Conservation (phyloP, 2,329 filamentous ascomycete genomes). For the Alternaria sp. region DNA sequence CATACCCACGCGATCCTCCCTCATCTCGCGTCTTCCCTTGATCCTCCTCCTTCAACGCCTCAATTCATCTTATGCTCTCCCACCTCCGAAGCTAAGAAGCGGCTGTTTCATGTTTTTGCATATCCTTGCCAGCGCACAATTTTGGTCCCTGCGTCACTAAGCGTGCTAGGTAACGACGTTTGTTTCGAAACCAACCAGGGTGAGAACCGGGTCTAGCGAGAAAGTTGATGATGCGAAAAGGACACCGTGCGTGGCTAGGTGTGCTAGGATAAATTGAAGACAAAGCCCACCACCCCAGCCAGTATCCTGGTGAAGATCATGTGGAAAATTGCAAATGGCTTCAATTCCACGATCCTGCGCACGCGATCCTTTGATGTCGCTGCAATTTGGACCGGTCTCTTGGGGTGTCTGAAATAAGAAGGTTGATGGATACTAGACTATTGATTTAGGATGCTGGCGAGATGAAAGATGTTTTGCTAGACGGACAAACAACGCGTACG, state of each 20-base stretch:
- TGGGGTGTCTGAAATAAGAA: neutral
- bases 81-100: neutral
- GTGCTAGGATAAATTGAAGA: neutral
- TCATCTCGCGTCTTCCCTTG: neutral
- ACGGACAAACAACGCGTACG: neutral
- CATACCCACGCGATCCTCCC: neutral
- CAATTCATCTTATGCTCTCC: neutral
- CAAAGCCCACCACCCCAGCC: neutral
- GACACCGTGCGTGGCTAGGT: neutral
- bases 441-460: neutral
- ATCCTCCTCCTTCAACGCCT: neutral
- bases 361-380: too few relatives aligned
- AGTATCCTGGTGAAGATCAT: neutral
- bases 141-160: constrained; percentile 1
- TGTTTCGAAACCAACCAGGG: constrained; percentile 4
- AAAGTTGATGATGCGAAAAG: neutral
- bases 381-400: neutral
- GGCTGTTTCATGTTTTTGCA: neutral
- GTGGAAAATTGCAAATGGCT: neutral
- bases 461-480: neutral
- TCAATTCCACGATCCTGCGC: neutral
- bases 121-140: neutral
- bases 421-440: neutral
- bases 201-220: neutral
- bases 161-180: neutral